These are phyloP conservation scores for Gossypium gossypioides DNA, from an alignment of 441 rosid species.

Conservation along the genomic window DNA sequence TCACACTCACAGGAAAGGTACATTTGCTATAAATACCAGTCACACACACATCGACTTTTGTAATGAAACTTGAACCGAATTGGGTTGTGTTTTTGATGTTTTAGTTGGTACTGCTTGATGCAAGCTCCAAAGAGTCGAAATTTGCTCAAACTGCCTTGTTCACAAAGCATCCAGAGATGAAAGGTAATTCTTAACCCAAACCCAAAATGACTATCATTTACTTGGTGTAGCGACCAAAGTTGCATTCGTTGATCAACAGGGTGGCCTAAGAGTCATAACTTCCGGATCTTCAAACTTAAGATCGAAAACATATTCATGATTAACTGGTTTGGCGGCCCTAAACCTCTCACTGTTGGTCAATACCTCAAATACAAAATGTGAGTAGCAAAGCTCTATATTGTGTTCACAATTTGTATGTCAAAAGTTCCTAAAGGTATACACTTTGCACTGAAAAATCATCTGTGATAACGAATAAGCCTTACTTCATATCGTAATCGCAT, in stretches of 20 bases:
- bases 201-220: not conserved
- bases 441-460: no score
- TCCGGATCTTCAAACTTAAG: constrained; percentile 57
- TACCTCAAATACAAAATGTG: constrained; percentile 49
- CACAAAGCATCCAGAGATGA: constrained; percentile 83
- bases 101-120: constrained; percentile 44
- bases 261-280: constrained; percentile 73
- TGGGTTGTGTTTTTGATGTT: constrained; percentile 8
- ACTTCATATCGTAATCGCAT: not conserved
- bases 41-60: not conserved
- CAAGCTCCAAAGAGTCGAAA: constrained; percentile 42
- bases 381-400: constrained; percentile 19
- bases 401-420: not conserved
- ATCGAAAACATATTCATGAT: constrained; percentile 66
- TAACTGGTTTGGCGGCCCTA: constrained; percentile 85
- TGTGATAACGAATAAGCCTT: not conserved
- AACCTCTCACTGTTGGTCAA: constrained; percentile 61
- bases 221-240: not conserved
- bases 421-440: no score
- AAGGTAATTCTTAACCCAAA: constrained; percentile 33
- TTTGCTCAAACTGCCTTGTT: constrained; percentile 50
- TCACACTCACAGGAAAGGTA: constrained; percentile 85
- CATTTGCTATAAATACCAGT: not conserved
- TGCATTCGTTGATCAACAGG: constrained; percentile 29
- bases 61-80: not conserved